phyloP scores from a whole-genome alignment of 306 rosid genomes.

The Hippophae rhamnoides region DNA sequence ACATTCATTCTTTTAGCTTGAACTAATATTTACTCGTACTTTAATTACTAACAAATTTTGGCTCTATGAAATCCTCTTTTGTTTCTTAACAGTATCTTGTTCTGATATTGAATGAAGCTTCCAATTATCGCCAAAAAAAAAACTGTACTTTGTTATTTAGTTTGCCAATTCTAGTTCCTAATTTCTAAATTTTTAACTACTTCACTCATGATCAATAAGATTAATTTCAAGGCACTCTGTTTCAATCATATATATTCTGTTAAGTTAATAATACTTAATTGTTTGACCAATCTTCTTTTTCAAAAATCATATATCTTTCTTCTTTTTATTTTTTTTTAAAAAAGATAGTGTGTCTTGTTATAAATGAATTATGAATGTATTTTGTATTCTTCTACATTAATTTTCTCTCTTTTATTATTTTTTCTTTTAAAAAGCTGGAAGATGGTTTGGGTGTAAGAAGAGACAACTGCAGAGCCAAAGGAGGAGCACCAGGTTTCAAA shows the following conservation, averaged over 20 bases:
- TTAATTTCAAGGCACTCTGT: too few relatives aligned
- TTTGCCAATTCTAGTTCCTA: too few relatives aligned
- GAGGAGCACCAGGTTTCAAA: constrained; percentile 81
- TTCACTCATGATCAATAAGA: background rate
- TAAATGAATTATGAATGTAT: background rate
- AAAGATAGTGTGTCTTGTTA: background rate
- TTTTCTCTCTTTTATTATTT: background rate
- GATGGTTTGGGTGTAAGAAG: constrained; percentile 29
- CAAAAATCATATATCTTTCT: background rate
- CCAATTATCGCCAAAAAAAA: too few relatives aligned
- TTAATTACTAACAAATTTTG: background rate
- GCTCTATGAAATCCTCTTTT: background rate
- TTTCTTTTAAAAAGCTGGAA: constrained; percentile 30
- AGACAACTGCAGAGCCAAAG: constrained; percentile 71
- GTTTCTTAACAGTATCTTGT: too few relatives aligned
- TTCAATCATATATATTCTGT: background rate
- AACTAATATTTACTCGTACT: background rate
- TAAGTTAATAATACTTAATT: background rate
- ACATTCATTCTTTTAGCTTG: background rate
- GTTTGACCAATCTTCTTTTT: background rate
- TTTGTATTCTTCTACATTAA: background rate
- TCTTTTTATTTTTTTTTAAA: background rate
- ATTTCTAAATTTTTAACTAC: background rate
- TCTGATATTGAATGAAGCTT: too few relatives aligned
- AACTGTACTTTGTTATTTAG: too few relatives aligned